Percentiles rank a stretch among this genome's conserved stretches.
These are phyloP conservation scores for Phlyctochytrium arcticum DNA, from an alignment of 192 early-diverging fungal genomes.

Conservation along the genomic window DNA sequence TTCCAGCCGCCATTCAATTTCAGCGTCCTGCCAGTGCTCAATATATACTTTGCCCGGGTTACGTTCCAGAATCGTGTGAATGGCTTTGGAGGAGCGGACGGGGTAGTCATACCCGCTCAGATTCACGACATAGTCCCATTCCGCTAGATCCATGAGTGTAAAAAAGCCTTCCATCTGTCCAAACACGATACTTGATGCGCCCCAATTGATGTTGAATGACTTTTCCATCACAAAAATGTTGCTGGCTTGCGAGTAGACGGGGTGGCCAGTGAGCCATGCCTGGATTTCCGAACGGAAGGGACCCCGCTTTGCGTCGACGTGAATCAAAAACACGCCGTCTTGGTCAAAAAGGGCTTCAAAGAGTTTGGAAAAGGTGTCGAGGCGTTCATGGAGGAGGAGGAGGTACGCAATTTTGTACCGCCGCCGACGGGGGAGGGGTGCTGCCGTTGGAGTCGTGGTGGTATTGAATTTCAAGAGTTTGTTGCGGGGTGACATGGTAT, in stretches of 20 bases:
- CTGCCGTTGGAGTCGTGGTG: not conserved
- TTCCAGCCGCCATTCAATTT: constrained; percentile 26
- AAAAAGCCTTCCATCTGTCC: constrained; percentile 46
- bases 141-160: constrained; percentile 46
- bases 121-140: constrained; percentile 55
- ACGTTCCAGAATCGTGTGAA: constrained; percentile 22
- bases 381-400: constrained; percentile 42
- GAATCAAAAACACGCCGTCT: constrained; percentile 39
- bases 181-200: constrained; percentile 41
- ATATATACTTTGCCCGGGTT: constrained; percentile 25
- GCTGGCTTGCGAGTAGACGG: constrained; percentile 1
- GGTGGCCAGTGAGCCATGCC: constrained; percentile 17
- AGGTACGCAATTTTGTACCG: constrained; percentile 46
- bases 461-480: not conserved
- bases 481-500: not conserved
- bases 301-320: constrained; percentile 36
- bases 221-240: constrained; percentile 19
- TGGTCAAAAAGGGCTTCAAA: constrained; percentile 39
- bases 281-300: constrained; percentile 16
- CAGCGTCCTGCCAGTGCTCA: constrained; percentile 24
- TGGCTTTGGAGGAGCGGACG: constrained; percentile 24
- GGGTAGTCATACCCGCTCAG: constrained; percentile 46
- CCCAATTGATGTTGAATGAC: constrained; percentile 37
- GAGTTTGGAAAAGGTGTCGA: constrained; percentile 21
- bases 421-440: not conserved